Base-by-base conservation (phyloP, 2,329 filamentous ascomycete species). In the Clonostachys byssicola region DNA sequence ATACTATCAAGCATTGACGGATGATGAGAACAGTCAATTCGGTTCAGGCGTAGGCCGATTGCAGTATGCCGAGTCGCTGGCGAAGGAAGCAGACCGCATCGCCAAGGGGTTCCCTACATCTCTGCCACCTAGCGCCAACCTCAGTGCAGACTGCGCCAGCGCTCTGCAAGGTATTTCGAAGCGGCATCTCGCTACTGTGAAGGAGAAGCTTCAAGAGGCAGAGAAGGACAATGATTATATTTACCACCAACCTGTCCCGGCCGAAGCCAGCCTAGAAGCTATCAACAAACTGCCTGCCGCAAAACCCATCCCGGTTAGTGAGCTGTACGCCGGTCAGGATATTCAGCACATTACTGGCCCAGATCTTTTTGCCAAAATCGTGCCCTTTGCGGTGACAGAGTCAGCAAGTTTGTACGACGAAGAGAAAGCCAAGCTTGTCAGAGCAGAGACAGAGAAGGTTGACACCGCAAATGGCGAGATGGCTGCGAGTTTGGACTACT, bases 221-320 rank as follows among this genome's bases (percentile, higher is more conserved):
- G 77, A 80, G 55, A 96, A 95, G 60, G 94, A 99, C 65, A 99
- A 99, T 56, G 94, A 99, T 63, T 97, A 94, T 66, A 96, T 99
- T 62, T 99, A 99, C 61, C 94, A 99, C 63, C 90, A 97, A 57
- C 85, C 83, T 2, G 86, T 99, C 2, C 92, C 94, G 0, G 85
- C 86, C 10, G 91, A 96, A 65, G 88, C 91, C 5, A 86, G 86
- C 30, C 72, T 99, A 12, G 73, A 89, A 2, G 79, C 86, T 2
- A 91, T 99, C 43, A 80, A 91, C 4, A 99, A 97, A 64, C 77
- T 97, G 14, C 91, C 92, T 5, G 95, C 94, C 2, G 92, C 94
- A 8, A 99, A 99, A 65, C 91, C 94, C 5, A 97, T 99, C 52
- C 92, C 94, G 0, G 92, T 99, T 33, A 95, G 89, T 62, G 95